Evolutionary conservation across 768 basidiomycete species (phyloP), one percentile per base, ranked within the genome.

Genomic region (Phlebiopsis gigantea): DNA sequence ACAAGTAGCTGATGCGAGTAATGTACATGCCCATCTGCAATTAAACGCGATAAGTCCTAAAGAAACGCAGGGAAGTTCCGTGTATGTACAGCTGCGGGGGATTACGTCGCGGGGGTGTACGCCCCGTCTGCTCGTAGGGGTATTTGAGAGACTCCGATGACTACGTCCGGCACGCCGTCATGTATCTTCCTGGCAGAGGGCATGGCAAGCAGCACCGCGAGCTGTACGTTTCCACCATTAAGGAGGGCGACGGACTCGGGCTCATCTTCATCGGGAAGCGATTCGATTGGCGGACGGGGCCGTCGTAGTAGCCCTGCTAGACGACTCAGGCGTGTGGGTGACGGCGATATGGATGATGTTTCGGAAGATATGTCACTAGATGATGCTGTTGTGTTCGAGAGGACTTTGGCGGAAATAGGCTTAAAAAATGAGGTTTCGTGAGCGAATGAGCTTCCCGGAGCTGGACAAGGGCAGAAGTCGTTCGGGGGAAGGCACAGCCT

Each of bases 171-270:
- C 8, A 83, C 65, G 28, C 66, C 63, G 42, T 73, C 73, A 29
- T 65, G 53, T 44, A 43, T 29, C 31, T 61, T 65, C 17, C 62
- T 67, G 17, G 69, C 71, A 17, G 74, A 69, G 2, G 84, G 83
- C 83, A 84, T 84, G 17, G 77, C 75, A 45, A 85, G 73, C 57
- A 85, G 70, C 2, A 84, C 79, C 17, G 81, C 76, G 10, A 85
- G 73, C 62, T 82, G 79, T 21, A 82, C 68, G 39, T 64, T 57
- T 28, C 56, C 25, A 24, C 49, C 55, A 41, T 61, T 62, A 21
- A 53, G 53, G 42, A 53, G 57, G 57, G 24, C 31, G 44, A 17
- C 39, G n/a, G 19, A 51, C 28, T 47, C 55, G 41, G 34, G 63
- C 44, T 19, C 50, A n/a, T 51, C 21, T 24, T n/a, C 25, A 52